Conservation (phyloP, 202 grass and related monocot genomes). For the Eragrostis tef region DNA sequence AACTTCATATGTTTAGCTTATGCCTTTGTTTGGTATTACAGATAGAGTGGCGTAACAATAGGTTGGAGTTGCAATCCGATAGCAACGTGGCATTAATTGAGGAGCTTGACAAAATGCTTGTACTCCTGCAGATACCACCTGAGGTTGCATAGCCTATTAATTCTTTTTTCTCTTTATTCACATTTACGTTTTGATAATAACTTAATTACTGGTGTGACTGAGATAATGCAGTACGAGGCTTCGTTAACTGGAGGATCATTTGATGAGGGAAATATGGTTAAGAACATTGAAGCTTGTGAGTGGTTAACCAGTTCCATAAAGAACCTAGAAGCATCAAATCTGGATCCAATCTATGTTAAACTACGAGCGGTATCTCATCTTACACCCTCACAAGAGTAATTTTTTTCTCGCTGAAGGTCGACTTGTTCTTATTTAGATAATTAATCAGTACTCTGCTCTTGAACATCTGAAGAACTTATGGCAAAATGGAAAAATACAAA, state of each 20-base stretch:
- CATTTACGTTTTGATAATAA: slow-evolving; percentile 27
- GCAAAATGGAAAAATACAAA: slow-evolving; percentile 7
- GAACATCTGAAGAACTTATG: slow-evolving; percentile 12
- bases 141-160: slow-evolving; percentile 57
- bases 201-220: slow-evolving; percentile 38
- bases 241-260: slow-evolving; percentile 82
- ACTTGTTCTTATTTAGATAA: neutral
- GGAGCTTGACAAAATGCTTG: slow-evolving; percentile 85
- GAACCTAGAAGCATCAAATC: slow-evolving; percentile 80
- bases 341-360: slow-evolving; percentile 84
- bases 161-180: slow-evolving; percentile 7
- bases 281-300: slow-evolving; percentile 95
- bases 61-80: slow-evolving; percentile 83
- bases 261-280: slow-evolving; percentile 82
- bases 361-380: slow-evolving; percentile 69
- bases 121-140: slow-evolving; percentile 71
- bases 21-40: slow-evolving; percentile 52
- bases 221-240: slow-evolving; percentile 72
- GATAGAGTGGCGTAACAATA: slow-evolving; percentile 97
- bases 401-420: slow-evolving; percentile 1
- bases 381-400: slow-evolving; percentile 1
- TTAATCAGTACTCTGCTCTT: neutral
- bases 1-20: slow-evolving; percentile 16
- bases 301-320: slow-evolving; percentile 89
- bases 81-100: slow-evolving; percentile 86